These are phyloP conservation scores for Sugiyamaella pinicola DNA, from an alignment of 1,139 yeast species.

Conservation along the genomic window DNA sequence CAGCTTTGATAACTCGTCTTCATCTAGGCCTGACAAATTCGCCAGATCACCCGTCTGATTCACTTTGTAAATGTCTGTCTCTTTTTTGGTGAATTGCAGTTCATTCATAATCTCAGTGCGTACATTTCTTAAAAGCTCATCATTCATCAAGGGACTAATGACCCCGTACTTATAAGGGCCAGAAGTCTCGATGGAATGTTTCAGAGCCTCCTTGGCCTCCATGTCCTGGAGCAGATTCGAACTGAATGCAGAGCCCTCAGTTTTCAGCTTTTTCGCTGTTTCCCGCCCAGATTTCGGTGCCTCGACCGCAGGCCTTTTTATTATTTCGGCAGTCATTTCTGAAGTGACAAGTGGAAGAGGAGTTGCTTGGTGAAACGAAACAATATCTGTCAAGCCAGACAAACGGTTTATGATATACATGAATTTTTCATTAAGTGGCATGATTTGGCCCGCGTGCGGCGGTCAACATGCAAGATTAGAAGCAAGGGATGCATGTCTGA, in stretches of 20 bases:
- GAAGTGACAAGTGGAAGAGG: too few relatives aligned
- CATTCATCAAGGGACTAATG: slow-evolving; percentile 71
- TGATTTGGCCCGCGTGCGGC: not conserved
- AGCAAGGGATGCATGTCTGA: not conserved
- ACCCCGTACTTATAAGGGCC: slow-evolving; percentile 91
- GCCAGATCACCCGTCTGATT: slow-evolving; percentile 95
- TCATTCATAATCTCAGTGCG: slow-evolving; percentile 80
- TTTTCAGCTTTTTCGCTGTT: slow-evolving; percentile 6
- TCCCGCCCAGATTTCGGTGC: not conserved
- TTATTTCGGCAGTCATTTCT: slow-evolving; percentile 10
- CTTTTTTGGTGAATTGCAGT: slow-evolving; percentile 89
- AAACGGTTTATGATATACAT: too few relatives aligned
- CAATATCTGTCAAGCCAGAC: too few relatives aligned
- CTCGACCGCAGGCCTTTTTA: not conserved
- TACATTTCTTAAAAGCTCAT: slow-evolving; percentile 72
- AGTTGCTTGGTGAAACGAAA: too few relatives aligned
- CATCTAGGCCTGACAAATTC: slow-evolving; percentile 80
- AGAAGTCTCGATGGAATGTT: slow-evolving; percentile 46
- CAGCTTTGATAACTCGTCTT: slow-evolving; percentile 70
- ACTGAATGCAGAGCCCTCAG: slow-evolving; percentile 17
- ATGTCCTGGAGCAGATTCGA: slow-evolving; percentile 16
- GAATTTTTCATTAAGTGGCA: not conserved
- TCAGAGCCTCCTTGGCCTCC: slow-evolving; percentile 26
- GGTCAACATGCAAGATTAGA: not conserved
- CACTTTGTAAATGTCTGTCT: slow-evolving; percentile 95